Conservation (phyloP, 1,284 basidiomycete species). For the Cutaneotrichosporon daszewskae region DNA sequence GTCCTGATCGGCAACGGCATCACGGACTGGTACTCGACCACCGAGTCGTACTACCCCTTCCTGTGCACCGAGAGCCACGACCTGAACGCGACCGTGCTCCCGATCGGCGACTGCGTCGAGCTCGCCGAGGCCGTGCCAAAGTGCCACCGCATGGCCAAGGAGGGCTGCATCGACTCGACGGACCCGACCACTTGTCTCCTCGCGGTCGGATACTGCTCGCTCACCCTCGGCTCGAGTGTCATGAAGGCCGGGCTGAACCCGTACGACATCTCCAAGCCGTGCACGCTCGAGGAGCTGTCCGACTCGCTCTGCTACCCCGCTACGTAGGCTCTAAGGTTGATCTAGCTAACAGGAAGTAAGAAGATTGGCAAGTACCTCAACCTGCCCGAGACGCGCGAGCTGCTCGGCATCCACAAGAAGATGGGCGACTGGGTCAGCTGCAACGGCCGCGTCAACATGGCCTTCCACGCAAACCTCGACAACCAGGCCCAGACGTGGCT, state of each 20-base stretch:
- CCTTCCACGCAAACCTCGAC: constrained; percentile 36
- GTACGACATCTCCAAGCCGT: constrained; percentile 62
- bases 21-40: constrained; percentile 36
- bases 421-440: constrained; percentile 55
- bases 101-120: constrained; percentile 35
- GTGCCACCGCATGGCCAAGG: constrained; percentile 33
- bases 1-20: constrained; percentile 68
- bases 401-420: constrained; percentile 59
- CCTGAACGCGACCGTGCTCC: constrained; percentile 34
- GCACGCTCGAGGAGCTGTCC: constrained; percentile 49
- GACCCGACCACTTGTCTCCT: constrained; percentile 59
- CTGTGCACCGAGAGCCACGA: constrained; percentile 42
- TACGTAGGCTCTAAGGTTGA: no score
- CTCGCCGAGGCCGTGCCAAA: constrained; percentile 43
- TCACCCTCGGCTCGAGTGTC: constrained; percentile 43
- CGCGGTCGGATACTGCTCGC: constrained; percentile 57
- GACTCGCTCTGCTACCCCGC: constrained; percentile 48
- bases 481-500: constrained; percentile 45
- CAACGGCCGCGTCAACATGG: constrained; percentile 46
- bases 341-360: no score
- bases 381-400: constrained; percentile 52
- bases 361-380: constrained; percentile 55
- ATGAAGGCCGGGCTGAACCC: constrained; percentile 41
- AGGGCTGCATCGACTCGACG: constrained; percentile 37
- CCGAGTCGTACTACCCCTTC: constrained; percentile 41